Conservation (phyloP, 495 filamentous ascomycete species). For the Hypoxylon lienhwacheense region DNA sequence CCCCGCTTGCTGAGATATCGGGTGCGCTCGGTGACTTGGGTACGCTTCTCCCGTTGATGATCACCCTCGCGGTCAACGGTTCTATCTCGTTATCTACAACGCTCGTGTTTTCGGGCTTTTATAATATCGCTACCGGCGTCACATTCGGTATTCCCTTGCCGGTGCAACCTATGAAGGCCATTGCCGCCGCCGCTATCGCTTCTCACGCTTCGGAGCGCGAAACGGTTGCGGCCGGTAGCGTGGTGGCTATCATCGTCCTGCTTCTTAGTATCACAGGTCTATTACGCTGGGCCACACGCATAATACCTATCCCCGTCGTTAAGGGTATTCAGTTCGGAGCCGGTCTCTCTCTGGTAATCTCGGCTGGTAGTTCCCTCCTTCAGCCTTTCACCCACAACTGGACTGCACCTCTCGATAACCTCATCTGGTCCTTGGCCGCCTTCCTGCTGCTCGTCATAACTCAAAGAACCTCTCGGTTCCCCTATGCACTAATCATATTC, state of each 20-base stretch:
- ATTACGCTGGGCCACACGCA: constrained; percentile 65
- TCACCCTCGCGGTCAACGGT: constrained; percentile 72
- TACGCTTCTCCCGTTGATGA: constrained; percentile 85
- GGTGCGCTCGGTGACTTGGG: constrained; percentile 90
- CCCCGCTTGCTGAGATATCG: constrained; percentile 78
- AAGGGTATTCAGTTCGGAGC: constrained; percentile 95
- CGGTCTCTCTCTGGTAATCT: constrained; percentile 75
- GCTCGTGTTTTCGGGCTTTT: constrained; percentile 81
- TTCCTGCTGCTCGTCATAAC: constrained; percentile 70
- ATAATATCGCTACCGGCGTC: constrained; percentile 79
- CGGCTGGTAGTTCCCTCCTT: constrained; percentile 67
- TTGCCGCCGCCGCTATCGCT: constrained; percentile 82
- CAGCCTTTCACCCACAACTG: constrained; percentile 55
- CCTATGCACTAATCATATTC: constrained; percentile 76
- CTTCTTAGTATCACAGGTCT: constrained; percentile 76
- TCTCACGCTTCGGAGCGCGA: constrained; percentile 62
- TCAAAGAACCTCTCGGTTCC: constrained; percentile 60
- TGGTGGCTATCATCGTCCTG: constrained; percentile 70
- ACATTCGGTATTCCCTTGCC: constrained; percentile 84
- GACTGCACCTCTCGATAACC: constrained; percentile 67
- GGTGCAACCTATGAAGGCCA: constrained; percentile 87
- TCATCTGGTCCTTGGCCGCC: constrained; percentile 67
- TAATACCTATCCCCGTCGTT: constrained; percentile 80
- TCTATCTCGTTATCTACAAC: constrained; percentile 82
- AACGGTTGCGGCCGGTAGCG: constrained; percentile 77